Conservation (phyloP, 225 moss, liverwort and hornwort species). For the Thuidium tamariscinum region DNA sequence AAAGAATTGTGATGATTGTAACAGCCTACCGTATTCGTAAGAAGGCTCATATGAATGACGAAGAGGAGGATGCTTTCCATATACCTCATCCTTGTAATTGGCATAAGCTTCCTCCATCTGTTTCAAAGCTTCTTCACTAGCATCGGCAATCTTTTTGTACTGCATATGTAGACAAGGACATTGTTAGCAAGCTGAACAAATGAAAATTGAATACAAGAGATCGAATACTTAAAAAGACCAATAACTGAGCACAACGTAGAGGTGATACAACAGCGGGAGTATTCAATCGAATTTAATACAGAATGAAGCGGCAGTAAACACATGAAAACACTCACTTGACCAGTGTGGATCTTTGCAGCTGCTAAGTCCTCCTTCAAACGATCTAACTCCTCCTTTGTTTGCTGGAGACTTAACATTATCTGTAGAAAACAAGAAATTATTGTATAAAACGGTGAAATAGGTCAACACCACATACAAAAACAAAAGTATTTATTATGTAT, state of each 20-base stretch:
- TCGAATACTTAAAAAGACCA: background rate
- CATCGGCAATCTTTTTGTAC: conserved; percentile 90
- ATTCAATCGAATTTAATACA: background rate
- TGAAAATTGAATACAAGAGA: background rate
- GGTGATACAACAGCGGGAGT: background rate
- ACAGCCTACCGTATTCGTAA: background rate
- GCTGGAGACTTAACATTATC: conserved; percentile 77
- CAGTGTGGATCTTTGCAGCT: conserved; percentile 76
- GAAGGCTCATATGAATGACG: background rate
- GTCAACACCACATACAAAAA: background rate
- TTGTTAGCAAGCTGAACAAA: background rate
- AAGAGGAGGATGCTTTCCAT: background rate
- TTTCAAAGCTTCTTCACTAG: conserved; percentile 93
- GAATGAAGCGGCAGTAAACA: background rate
- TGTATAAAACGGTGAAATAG: background rate
- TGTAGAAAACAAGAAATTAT: background rate
- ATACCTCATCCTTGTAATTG: conserved; percentile 71
- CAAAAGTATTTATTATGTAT: background rate
- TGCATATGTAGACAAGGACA: conserved; percentile 5
- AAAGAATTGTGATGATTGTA: background rate
- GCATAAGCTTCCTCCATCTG: conserved; percentile 87
- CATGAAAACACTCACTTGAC: conserved; percentile 40
- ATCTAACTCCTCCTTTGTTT: conserved; percentile 71
- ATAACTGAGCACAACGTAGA: background rate
- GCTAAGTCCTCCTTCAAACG: conserved; percentile 71